Percentiles rank a stretch among this genome's conserved stretches.
These are phyloP conservation scores for Aureobasidium lini DNA, from an alignment of 2,329 filamentous ascomycete species.

Conservation along the genomic window DNA sequence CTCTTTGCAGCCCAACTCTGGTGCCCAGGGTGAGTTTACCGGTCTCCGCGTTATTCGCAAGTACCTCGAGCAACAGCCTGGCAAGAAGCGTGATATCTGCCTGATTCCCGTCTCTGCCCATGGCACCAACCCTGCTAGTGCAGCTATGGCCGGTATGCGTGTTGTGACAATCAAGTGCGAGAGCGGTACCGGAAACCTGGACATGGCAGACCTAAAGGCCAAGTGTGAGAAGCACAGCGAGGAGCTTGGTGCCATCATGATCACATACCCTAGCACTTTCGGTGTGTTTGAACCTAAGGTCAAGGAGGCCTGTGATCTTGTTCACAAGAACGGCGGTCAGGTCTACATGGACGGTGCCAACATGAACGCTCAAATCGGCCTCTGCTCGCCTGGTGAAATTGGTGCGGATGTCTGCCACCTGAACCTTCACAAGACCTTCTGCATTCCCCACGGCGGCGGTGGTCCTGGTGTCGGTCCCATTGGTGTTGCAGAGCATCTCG, in stretches of 20 bases:
- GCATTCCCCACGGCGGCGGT: slow-evolving; percentile 91
- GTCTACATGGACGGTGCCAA: slow-evolving; percentile 99
- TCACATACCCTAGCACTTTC: slow-evolving; percentile 92
- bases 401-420: slow-evolving; percentile 95
- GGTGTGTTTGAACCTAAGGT: slow-evolving; percentile 89
- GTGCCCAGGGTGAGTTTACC: slow-evolving; percentile 90
- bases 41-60: slow-evolving; percentile 82
- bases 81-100: slow-evolving; percentile 77
- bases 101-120: slow-evolving; percentile 92
- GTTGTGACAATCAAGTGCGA: slow-evolving; percentile 92
- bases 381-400: slow-evolving; percentile 91
- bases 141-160: slow-evolving; percentile 91
- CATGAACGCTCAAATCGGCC: slow-evolving; percentile 95
- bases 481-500: slow-evolving; percentile 76
- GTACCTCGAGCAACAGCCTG: slow-evolving; percentile 62
- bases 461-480: slow-evolving; percentile 92
- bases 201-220: slow-evolving; percentile 73
- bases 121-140: slow-evolving; percentile 91
- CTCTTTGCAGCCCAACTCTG: slow-evolving; percentile 90
- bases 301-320: slow-evolving; percentile 75
- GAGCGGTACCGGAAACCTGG: slow-evolving; percentile 76
- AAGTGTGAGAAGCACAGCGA: slow-evolving; percentile 86
- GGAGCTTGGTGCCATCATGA: slow-evolving; percentile 86
- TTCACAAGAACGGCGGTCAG: slow-evolving; percentile 81
- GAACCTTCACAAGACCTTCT: slow-evolving; percentile 98